Evolutionary conservation across 805 yeast genomes (phyloP).

Genomic region (Candida broadrunensis): DNA sequence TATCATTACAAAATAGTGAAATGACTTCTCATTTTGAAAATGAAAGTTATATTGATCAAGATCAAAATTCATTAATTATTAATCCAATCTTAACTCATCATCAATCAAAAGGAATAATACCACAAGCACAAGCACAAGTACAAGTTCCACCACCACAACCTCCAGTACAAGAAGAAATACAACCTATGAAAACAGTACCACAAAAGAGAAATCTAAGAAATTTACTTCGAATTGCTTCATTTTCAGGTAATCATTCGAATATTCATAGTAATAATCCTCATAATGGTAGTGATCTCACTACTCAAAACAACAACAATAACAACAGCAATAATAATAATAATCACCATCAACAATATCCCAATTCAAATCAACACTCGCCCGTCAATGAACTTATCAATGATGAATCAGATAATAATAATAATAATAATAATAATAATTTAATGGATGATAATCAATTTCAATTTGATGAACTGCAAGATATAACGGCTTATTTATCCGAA

Average conservation of each 20-base stretch:
- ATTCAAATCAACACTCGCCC: not conserved
- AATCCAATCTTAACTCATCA: not conserved
- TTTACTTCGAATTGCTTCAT: constrained; percentile 8
- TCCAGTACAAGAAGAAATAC: not conserved
- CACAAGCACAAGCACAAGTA: constrained; percentile 1
- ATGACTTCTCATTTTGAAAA: constrained; percentile 23
- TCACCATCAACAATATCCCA: not conserved
- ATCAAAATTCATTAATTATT: not conserved
- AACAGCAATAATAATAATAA: not conserved
- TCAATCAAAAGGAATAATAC: not conserved
- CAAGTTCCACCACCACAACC: not conserved
- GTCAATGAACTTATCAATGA: no score
- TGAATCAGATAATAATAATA: no score
- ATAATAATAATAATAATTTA: not conserved
- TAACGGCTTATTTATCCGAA: constrained; percentile 15
- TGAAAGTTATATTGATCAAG: not conserved
- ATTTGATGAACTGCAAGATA: constrained; percentile 1
- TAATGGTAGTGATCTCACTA: not conserved
- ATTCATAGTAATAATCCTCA: not conserved
- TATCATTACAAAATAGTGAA: constrained; percentile 35
- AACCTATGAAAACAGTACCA: not conserved
- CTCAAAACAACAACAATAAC: not conserved
- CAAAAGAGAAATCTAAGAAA: constrained; percentile 5
- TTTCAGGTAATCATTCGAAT: not conserved
- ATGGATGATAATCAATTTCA: not conserved